phyloP scores from a whole-genome alignment of 2,329 filamentous ascomycete genomes.

The Colletotrichum euphorbiae region DNA sequence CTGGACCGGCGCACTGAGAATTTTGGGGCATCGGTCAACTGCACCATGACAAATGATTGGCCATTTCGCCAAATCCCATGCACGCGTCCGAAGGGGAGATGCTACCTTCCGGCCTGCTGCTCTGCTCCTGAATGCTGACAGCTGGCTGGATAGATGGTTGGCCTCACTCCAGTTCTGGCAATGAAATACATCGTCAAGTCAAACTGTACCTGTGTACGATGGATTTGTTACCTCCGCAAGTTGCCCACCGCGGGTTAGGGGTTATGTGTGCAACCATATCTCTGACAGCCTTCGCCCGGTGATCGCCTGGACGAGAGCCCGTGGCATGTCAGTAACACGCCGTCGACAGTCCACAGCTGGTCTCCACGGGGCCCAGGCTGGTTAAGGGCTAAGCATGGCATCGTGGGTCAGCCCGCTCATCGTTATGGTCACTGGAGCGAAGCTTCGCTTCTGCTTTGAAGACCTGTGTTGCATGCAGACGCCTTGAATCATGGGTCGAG shows the following conservation, averaged over 20 bases:
- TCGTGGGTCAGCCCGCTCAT: neutral
- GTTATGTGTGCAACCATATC: slow-evolving; percentile 31
- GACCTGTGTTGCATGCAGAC: slow-evolving; percentile 33
- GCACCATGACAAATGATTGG: slow-evolving; percentile 23
- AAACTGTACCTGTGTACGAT: slow-evolving; percentile 29
- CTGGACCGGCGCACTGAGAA: slow-evolving; percentile 5
- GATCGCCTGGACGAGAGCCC: slow-evolving; percentile 10
- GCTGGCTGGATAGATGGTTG: slow-evolving; percentile 26
- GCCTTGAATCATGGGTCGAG: slow-evolving; percentile 32
- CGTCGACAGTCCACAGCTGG: slow-evolving; percentile 2
- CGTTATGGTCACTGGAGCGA: slow-evolving; percentile 17
- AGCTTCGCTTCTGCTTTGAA: slow-evolving; percentile 27
- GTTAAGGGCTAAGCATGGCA: neutral
- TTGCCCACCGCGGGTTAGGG: slow-evolving; percentile 17
- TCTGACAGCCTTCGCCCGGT: slow-evolving; percentile 8
- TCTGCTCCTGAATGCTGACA: slow-evolving; percentile 8
- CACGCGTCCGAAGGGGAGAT: slow-evolving; percentile 32
- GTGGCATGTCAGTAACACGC: slow-evolving; percentile 26
- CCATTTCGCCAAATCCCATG: slow-evolving; percentile 36
- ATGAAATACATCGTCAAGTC: slow-evolving; percentile 30
- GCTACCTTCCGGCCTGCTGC: slow-evolving; percentile 27
- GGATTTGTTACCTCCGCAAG: slow-evolving; percentile 18
- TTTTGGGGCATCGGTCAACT: slow-evolving; percentile 21
- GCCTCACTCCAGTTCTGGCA: slow-evolving; percentile 20
- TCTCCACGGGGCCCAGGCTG: slow-evolving; percentile 10